These are phyloP conservation scores for Echria macrotheca DNA, from an alignment of 495 filamentous ascomycete genomes.

Conservation along the genomic window DNA sequence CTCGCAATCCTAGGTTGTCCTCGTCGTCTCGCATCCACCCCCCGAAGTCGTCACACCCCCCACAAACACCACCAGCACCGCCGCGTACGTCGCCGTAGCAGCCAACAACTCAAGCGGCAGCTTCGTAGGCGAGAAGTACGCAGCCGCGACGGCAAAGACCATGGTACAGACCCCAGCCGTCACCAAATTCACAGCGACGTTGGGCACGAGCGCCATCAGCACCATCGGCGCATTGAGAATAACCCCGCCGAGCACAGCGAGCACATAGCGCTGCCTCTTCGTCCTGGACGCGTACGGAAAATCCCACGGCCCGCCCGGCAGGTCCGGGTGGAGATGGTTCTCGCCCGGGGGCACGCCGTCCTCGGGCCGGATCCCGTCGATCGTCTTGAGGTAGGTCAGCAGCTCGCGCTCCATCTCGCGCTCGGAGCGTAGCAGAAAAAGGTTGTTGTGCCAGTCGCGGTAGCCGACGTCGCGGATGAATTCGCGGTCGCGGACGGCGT, in stretches of 20 bases:
- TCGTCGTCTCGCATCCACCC: too few relatives aligned
- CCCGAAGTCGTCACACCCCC: too few relatives aligned
- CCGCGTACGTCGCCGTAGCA: neutral
- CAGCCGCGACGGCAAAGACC: neutral
- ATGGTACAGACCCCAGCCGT: neutral
- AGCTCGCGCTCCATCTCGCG: neutral
- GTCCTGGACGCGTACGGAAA: neutral
- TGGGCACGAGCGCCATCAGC: neutral
- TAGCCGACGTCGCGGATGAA: neutral
- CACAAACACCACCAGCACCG: neutral
- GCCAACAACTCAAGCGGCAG: neutral
- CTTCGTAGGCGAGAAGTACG: neutral
- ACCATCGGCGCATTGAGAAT: neutral
- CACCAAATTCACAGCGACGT: neutral
- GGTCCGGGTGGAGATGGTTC: neutral
- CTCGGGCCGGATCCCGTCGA: neutral
- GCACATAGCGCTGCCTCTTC: neutral
- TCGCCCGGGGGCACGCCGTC: neutral
- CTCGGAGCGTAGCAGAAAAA: neutral
- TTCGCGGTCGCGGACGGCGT: neutral
- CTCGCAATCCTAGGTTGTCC: too few relatives aligned
- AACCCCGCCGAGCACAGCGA: neutral
- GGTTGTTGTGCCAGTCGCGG: neutral
- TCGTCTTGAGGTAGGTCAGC: neutral
- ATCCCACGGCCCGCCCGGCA: neutral